Conservation (phyloP, 495 filamentous ascomycete species). For the Penicillium lagena region DNA sequence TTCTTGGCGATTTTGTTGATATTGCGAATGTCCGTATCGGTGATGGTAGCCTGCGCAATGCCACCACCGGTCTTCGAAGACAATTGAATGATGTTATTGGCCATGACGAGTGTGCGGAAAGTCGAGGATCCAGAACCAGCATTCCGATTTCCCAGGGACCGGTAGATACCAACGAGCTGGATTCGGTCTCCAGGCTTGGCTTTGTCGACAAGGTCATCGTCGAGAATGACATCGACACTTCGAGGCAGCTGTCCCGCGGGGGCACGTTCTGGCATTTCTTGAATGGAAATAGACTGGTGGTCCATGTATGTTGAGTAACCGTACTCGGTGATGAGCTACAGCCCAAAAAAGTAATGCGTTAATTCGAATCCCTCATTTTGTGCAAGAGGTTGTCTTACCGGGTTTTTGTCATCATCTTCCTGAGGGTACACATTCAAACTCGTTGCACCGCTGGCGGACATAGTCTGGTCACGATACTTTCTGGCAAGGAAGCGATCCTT, state of each 20-base stretch:
- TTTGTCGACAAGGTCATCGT: slow-evolving; percentile 93
- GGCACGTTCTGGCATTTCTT: slow-evolving; percentile 98
- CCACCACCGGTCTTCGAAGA: slow-evolving; percentile 96
- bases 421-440: slow-evolving; percentile 90
- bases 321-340: slow-evolving; percentile 81
- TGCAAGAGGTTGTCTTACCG: slow-evolving; percentile 22
- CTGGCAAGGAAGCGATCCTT: slow-evolving; percentile 76
- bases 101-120: slow-evolving; percentile 88
- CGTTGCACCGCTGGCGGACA: slow-evolving; percentile 80
- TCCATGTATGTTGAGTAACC: slow-evolving; percentile 93
- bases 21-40: slow-evolving; percentile 96
- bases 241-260: slow-evolving; percentile 93
- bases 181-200: slow-evolving; percentile 95
- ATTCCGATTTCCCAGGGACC: slow-evolving; percentile 91
- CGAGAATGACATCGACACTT: slow-evolving; percentile 94
- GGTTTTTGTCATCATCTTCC: slow-evolving; percentile 79
- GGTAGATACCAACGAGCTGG: slow-evolving; percentile 89
- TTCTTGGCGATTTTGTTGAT: slow-evolving; percentile 98
- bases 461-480: slow-evolving; percentile 92
- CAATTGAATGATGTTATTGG: slow-evolving; percentile 91
- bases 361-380: neutral
- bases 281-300: slow-evolving; percentile 96
- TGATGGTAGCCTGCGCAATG: slow-evolving; percentile 85
- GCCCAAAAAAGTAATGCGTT: neutral
- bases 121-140: slow-evolving; percentile 77